A percentile compares a stretch with the other conserved stretches of the same genome.
phyloP scores from a whole-genome alignment of 371 early-diverging fungal species.

The Lichtheimia ramosa region DNA sequence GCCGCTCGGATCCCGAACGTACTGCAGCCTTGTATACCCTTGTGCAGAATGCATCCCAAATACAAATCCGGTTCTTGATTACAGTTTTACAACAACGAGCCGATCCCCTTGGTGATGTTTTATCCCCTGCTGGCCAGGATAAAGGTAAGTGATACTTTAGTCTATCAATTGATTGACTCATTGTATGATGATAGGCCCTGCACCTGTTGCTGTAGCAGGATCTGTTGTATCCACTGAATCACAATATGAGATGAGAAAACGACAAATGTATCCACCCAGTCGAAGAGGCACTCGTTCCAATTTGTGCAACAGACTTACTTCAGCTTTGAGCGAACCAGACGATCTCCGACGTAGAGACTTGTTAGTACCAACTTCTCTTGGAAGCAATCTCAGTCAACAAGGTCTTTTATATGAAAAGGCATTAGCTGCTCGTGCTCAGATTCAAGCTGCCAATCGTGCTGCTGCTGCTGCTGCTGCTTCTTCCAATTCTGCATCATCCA shows the following conservation, averaged over 20 bases:
- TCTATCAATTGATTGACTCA: too few relatives aligned
- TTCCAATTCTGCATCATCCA: slow-evolving; percentile 10
- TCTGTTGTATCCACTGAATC: slow-evolving; percentile 42
- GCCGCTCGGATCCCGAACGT: slow-evolving; percentile 88
- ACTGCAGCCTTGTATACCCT: slow-evolving; percentile 91
- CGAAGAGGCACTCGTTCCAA: slow-evolving; percentile 22
- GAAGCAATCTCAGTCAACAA: slow-evolving; percentile 26
- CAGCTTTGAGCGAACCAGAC: slow-evolving; percentile 48
- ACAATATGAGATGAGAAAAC: slow-evolving; percentile 35
- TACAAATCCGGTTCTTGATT: slow-evolving; percentile 92
- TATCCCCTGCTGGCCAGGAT: slow-evolving; percentile 62
- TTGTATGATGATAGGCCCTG: slow-evolving; percentile 3
- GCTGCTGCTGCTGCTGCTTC: slow-evolving; percentile 12
- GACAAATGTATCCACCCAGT: slow-evolving; percentile 32
- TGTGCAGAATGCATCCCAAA: slow-evolving; percentile 86
- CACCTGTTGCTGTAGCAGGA: slow-evolving; percentile 19
- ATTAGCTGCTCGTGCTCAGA: slow-evolving; percentile 38
- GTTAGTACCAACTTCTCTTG: slow-evolving; percentile 23
- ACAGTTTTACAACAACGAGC: slow-evolving; percentile 91
- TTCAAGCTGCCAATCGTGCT: slow-evolving; percentile 30
- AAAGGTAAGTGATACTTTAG: too few relatives aligned
- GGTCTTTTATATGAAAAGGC: slow-evolving; percentile 43
- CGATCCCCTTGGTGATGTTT: slow-evolving; percentile 60
- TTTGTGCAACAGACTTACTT: slow-evolving; percentile 25
- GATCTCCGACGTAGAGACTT: slow-evolving; percentile 38